Evolutionary conservation across 495 filamentous ascomycete species (phyloP), one percentile per base, ranked within the genome.

Genomic region (Trypethelium eluteriae): DNA sequence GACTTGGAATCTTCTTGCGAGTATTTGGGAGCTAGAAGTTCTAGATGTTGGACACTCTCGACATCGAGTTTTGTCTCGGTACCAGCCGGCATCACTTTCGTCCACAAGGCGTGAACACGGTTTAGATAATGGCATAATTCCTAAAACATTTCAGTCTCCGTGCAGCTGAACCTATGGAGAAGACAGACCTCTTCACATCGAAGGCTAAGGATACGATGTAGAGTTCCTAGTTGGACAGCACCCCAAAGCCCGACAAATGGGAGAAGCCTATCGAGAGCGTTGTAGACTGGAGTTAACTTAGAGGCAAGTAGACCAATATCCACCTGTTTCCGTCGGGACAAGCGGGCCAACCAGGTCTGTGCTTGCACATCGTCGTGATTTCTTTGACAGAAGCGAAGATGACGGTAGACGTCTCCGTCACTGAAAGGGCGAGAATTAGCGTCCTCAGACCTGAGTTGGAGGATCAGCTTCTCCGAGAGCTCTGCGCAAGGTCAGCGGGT

Each of bases 181-280:
- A n/a, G n/a, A n/a, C 44, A 32, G 25, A 65, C 44, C 6, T 65
- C 41, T 38, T 65, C 41, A 65, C 63, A 65, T 16, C 39, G 11
- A 6, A 65, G 14, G 3, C 12, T 47, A 18, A 65, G 63, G 10
- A 65, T 65, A 6, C 63, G 63, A 49, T 65, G 63, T 10, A 65
- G 32, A 3, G 63, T 65, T n/a, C 63, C 63, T 11, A 65, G 44
- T 44, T 65, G 63, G 10, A 65, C 10, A 18, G 3, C 5, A 16
- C 35, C 41, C 63, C 63, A 65, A 2, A 65, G 41, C 5, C 41
- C 63, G 34, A 53, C 16, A 49, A 11, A 65, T 18, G 18, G 63
- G 35, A 65, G 38, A 3, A 65, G 36, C 3, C 7, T 34, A 36
- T 65, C 63, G 11, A 65, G 39, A 2, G 63, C 41, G 5, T 56